Conservation (phyloP, 768 basidiomycete species). For the Hirschioporus abietinus region DNA sequence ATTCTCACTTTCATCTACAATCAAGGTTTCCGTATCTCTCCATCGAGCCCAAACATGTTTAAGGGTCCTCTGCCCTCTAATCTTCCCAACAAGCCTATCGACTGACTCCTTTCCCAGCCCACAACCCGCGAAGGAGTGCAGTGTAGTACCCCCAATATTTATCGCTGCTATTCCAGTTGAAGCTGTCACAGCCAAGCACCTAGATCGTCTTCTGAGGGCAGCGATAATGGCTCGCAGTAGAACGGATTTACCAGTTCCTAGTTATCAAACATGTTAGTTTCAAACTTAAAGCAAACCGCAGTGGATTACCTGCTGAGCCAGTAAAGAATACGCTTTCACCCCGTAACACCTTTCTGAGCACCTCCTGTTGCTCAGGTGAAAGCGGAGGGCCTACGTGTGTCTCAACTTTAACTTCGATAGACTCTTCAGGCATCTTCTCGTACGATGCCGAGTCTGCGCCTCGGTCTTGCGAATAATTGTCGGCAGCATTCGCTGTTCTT, state of each 20-base stretch:
- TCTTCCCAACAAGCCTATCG: constrained; percentile 49
- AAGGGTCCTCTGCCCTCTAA: constrained; percentile 36
- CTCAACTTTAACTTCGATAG: constrained; percentile 6
- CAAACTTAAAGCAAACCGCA: not conserved
- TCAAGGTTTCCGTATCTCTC: constrained; percentile 55
- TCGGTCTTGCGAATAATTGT: constrained; percentile 25
- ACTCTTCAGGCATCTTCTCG: not conserved
- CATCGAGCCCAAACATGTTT: constrained; percentile 50
- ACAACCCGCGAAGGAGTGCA: constrained; percentile 82
- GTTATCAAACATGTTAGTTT: constrained; percentile 1
- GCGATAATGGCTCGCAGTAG: constrained; percentile 71
- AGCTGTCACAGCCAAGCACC: constrained; percentile 61
- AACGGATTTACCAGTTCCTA: constrained; percentile 82
- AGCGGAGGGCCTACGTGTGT: constrained; percentile 26
- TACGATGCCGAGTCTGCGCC: not conserved
- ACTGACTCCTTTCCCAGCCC: constrained; percentile 61
- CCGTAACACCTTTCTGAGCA: constrained; percentile 48
- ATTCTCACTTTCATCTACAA: constrained; percentile 78
- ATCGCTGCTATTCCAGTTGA: constrained; percentile 76
- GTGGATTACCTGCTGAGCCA: constrained; percentile 64
- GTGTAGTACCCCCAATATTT: constrained; percentile 75
- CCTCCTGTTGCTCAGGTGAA: constrained; percentile 46
- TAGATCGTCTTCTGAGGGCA: constrained; percentile 28
- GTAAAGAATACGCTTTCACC: constrained; percentile 79
- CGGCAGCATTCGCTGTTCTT: constrained; percentile 33